phyloP scores from a whole-genome alignment of 768 basidiomycete species.

The Tephrocybe sp. region DNA sequence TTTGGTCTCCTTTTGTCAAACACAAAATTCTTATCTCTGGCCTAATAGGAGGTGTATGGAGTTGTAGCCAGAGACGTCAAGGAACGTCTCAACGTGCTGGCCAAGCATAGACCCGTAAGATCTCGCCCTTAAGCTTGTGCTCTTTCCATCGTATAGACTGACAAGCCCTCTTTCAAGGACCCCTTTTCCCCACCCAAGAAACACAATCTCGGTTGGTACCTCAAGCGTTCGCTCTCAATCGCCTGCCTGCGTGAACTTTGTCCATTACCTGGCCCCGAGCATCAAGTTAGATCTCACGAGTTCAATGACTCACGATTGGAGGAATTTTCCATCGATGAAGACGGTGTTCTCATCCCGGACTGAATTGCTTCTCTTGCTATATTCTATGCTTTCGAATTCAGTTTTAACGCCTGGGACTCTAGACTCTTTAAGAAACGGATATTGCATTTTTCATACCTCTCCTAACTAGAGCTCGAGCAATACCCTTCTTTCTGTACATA shows the following conservation, averaged over 20 bases:
- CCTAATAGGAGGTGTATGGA: conserved; percentile 32
- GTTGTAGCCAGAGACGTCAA: conserved; percentile 26
- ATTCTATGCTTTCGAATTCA: background rate
- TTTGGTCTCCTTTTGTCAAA: background rate
- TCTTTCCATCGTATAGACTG: background rate
- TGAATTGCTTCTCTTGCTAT: background rate
- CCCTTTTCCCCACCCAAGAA: conserved; percentile 35
- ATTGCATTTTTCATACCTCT: too few species aligned
- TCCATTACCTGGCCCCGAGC: conserved; percentile 3
- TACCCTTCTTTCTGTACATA: too few species aligned
- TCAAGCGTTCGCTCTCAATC: conserved; percentile 40
- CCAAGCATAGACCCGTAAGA: conserved; percentile 30
- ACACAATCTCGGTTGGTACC: conserved; percentile 38
- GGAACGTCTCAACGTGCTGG: conserved; percentile 27
- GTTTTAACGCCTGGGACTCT: too few species aligned
- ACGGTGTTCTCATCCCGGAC: background rate
- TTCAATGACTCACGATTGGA: background rate
- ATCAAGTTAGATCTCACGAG: conserved; percentile 1
- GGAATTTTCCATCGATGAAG: conserved; percentile 4
- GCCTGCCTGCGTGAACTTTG: conserved; percentile 35
- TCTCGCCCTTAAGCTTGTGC: background rate
- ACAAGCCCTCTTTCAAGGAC: conserved; percentile 25
- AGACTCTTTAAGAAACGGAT: too few species aligned
- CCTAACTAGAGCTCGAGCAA: too few species aligned
- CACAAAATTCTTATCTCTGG: background rate